A percentile compares a stretch with the other conserved stretches of the same genome.
phyloP scores from a whole-genome alignment of 108 stramenopile genomes.

The Pseudonitzschia delicatissima region DNA sequence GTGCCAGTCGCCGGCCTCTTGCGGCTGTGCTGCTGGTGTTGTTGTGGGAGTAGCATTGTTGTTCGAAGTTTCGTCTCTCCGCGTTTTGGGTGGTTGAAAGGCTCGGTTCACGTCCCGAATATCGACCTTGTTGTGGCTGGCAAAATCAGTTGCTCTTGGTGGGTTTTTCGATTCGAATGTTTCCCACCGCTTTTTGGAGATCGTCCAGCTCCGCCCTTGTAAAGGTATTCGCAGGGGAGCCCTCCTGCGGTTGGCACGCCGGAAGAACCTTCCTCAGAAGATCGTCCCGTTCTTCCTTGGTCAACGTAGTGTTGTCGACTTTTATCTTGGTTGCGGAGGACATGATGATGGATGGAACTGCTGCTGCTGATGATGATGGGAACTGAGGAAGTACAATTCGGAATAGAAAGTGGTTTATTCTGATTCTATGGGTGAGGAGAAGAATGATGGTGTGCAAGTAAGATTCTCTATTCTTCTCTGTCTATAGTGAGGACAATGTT shows the following conservation, averaged over 20 bases:
- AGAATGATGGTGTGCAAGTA: too few species aligned
- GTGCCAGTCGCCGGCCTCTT: slow-evolving; percentile 37
- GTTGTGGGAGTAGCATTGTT: background rate
- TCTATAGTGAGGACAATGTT: too few species aligned
- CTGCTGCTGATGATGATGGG: too few species aligned
- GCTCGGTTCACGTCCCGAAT: slow-evolving; percentile 18
- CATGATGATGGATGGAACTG: background rate
- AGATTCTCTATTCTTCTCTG: too few species aligned
- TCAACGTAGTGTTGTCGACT: slow-evolving; percentile 25
- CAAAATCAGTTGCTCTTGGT: background rate
- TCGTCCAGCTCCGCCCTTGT: slow-evolving; percentile 40
- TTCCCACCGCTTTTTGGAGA: slow-evolving; percentile 31
- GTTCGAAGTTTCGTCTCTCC: background rate
- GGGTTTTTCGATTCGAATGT: background rate
- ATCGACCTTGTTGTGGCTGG: slow-evolving; percentile 27
- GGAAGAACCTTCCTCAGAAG: slow-evolving; percentile 34
- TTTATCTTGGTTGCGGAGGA: slow-evolving; percentile 8
- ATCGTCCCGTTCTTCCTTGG: slow-evolving; percentile 34
- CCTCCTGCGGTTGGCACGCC: slow-evolving; percentile 54
- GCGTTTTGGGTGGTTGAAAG: background rate
- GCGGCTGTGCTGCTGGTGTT: background rate
- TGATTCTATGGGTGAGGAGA: too few species aligned
- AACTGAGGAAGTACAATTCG: too few species aligned
- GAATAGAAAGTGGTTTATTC: too few species aligned
- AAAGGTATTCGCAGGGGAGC: slow-evolving; percentile 48